Percentiles rank a stretch among this genome's conserved stretches.
phyloP scores from a whole-genome alignment of 2,329 filamentous ascomycete species.

The Pleurostoma richardsiae region DNA sequence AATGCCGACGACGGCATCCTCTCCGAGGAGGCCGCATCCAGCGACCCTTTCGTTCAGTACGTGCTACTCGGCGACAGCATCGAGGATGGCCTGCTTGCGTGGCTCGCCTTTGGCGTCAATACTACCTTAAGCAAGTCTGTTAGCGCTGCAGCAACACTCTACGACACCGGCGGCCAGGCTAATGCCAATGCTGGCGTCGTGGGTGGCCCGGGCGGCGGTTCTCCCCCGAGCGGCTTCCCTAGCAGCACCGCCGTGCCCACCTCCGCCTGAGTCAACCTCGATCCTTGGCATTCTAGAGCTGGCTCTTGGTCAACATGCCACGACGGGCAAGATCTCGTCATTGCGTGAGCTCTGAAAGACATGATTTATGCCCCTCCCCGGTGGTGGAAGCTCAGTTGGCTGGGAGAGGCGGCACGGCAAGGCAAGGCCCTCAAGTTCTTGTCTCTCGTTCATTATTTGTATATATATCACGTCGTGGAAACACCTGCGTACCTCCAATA shows the following conservation, averaged over 20 bases:
- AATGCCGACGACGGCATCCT: conserved; percentile 23
- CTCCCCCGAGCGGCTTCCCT: conserved; percentile 1
- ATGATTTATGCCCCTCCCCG: too few relatives aligned
- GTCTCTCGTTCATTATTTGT: too few relatives aligned
- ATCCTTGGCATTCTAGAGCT: too few relatives aligned
- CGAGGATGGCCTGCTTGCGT: conserved; percentile 47
- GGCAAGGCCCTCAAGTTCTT: too few relatives aligned
- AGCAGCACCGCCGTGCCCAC: not conserved
- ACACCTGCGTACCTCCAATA: too few relatives aligned
- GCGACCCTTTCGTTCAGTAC: conserved; percentile 42
- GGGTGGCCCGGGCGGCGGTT: conserved; percentile 10
- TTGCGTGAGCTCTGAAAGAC: too few relatives aligned
- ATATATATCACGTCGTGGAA: too few relatives aligned
- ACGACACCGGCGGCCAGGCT: conserved; percentile 24
- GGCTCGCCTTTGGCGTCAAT: conserved; percentile 49
- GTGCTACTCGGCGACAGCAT: conserved; percentile 49
- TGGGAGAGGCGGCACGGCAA: too few relatives aligned
- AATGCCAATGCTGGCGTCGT: conserved; percentile 15
- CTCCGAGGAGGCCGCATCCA: conserved; percentile 15
- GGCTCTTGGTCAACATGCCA: too few relatives aligned
- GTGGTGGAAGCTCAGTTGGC: too few relatives aligned
- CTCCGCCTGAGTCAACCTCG: too few relatives aligned
- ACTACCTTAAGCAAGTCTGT: conserved; percentile 16
- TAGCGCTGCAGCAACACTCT: conserved; percentile 23
- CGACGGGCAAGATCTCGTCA: too few relatives aligned